These are phyloP conservation scores for Piloderma croceum DNA, from an alignment of 768 basidiomycete genomes.

Conservation along the genomic window DNA sequence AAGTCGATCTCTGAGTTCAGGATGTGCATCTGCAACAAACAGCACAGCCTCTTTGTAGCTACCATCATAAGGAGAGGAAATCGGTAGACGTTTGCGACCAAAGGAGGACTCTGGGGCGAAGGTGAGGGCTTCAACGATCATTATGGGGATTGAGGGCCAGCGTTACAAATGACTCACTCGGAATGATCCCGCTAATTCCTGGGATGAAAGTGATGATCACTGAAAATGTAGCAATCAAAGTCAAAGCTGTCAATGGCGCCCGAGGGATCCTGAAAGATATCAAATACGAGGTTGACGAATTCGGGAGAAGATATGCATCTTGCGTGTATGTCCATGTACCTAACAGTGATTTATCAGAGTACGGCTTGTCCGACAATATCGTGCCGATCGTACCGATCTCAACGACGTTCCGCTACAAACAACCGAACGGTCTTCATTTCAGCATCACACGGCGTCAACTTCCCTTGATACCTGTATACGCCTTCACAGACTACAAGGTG, in stretches of 20 bases:
- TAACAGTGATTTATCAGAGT: neutral
- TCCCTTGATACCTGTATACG: neutral
- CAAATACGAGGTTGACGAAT: conserved; percentile 2
- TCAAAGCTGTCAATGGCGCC: conserved; percentile 13
- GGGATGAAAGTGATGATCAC: conserved; percentile 19
- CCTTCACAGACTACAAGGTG: neutral
- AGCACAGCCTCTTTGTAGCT: too few species aligned
- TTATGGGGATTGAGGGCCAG: too few species aligned
- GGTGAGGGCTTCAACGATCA: conserved; percentile 25
- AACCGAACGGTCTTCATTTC: neutral
- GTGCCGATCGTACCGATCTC: neutral
- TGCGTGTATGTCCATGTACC: neutral
- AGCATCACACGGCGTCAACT: neutral
- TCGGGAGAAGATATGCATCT: neutral
- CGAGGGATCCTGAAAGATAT: conserved; percentile 12
- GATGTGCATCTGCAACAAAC: too few species aligned
- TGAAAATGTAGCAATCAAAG: conserved; percentile 14
- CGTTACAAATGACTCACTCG: too few species aligned
- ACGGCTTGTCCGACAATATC: neutral
- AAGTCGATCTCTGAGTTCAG: too few species aligned
- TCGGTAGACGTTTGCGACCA: conserved; percentile 25
- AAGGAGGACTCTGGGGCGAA: conserved; percentile 20
- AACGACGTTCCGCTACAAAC: neutral
- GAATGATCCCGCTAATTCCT: conserved; percentile 11
- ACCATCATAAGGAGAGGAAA: conserved; percentile 1